Conservation (phyloP, 345 rosid species). For the Corchorus olitorius region DNA sequence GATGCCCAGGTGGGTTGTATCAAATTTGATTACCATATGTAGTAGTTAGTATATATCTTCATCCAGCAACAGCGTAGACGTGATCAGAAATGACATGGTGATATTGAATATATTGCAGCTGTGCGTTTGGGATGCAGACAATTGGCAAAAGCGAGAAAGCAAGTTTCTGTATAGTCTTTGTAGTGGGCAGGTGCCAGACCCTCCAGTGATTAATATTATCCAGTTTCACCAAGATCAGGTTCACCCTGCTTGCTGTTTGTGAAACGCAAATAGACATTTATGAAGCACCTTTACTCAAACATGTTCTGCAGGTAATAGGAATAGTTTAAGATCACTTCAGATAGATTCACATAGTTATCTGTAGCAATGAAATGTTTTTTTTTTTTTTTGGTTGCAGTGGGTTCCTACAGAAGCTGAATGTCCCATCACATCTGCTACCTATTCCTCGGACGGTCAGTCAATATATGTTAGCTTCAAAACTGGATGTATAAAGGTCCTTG, state of each 20-base stretch:
- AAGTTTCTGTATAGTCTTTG: slow-evolving; percentile 7
- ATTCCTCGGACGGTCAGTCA: slow-evolving; percentile 19
- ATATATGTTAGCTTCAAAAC: slow-evolving; percentile 20
- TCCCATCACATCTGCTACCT: slow-evolving; percentile 20
- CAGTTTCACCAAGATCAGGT: slow-evolving; percentile 24
- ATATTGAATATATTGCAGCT: slow-evolving; percentile 3
- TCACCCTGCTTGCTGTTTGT: slow-evolving; percentile 15
- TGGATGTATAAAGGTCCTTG: slow-evolving; percentile 21
- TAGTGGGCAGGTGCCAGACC: slow-evolving; percentile 13
- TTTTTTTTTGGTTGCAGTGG: slow-evolving; percentile 1
- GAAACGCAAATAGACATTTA: slow-evolving; percentile 17
- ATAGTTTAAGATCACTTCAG: background rate
- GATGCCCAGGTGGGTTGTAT: slow-evolving; percentile 19
- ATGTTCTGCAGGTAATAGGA: slow-evolving; percentile 13
- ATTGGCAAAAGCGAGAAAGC: slow-evolving; percentile 17
- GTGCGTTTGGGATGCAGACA: slow-evolving; percentile 19
- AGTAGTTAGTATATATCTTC: background rate
- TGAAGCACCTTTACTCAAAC: slow-evolving; percentile 18
- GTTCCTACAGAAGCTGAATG: slow-evolving; percentile 1
- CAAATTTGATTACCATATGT: background rate
- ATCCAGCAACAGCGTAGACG: background rate
- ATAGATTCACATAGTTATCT: background rate
- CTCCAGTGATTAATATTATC: slow-evolving; percentile 11
- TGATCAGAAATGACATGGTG: background rate
- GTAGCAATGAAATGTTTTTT: background rate